Percentiles rank a stretch among this genome's conserved stretches.
phyloP scores from a whole-genome alignment of 371 early-diverging fungal species.

The Saksenaea vasiformis region DNA sequence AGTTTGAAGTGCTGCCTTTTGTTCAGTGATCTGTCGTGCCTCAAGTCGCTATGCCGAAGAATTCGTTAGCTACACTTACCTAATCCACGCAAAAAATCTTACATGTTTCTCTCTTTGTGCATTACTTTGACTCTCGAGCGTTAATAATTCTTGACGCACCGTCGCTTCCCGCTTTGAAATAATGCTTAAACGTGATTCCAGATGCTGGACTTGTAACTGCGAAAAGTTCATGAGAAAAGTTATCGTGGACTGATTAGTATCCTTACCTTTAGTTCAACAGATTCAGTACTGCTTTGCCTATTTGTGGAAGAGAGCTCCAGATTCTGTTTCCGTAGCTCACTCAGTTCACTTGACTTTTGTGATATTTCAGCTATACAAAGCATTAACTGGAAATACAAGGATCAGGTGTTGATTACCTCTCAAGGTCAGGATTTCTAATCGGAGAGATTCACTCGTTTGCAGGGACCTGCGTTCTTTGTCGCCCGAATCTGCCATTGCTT shows the following conservation, averaged over 20 bases:
- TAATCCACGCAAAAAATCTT: background rate
- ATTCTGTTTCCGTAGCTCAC: background rate
- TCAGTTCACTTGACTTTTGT: background rate
- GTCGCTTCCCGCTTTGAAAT: background rate
- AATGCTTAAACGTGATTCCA: background rate
- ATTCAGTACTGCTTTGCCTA: background rate
- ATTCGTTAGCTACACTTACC: background rate
- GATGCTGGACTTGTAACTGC: background rate
- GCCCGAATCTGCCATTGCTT: background rate
- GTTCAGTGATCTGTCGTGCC: conserved; percentile 1
- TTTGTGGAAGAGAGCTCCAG: background rate
- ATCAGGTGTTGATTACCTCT: background rate
- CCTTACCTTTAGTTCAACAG: background rate
- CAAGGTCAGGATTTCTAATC: background rate
- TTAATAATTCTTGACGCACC: background rate
- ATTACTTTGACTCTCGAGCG: background rate
- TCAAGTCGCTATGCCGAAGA: background rate
- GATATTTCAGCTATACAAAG: background rate
- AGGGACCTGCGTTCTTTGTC: background rate
- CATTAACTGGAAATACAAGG: background rate
- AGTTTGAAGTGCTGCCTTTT: conserved; percentile 9
- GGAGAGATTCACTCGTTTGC: background rate
- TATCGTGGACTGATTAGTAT: background rate
- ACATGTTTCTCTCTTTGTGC: background rate
- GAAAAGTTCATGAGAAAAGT: background rate